Percentiles rank a stretch among this genome's conserved stretches.
phyloP scores from a whole-genome alignment of 2,329 filamentous ascomycete species.

The Raffaelea albimanens region DNA sequence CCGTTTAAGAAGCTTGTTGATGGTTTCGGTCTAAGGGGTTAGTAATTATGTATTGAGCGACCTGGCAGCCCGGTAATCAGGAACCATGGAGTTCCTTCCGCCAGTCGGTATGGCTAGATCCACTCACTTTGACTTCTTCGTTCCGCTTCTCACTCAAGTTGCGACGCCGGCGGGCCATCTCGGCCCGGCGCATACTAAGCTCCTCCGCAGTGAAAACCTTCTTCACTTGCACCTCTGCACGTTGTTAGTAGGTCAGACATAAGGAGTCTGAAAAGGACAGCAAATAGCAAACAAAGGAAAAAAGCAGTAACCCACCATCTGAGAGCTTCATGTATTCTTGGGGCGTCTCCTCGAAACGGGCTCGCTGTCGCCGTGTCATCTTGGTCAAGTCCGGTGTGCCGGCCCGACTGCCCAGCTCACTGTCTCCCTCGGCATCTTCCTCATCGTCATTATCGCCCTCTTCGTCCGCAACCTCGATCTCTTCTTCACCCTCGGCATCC shows the following conservation, averaged over 20 bases:
- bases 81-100: neutral
- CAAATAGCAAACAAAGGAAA: neutral
- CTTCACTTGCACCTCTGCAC: constrained; percentile 52
- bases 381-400: constrained; percentile 46
- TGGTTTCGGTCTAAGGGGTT: constrained; percentile 65
- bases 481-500: constrained; percentile 19
- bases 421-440: constrained; percentile 30
- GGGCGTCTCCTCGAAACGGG: constrained; percentile 43
- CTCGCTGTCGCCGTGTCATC: constrained; percentile 52
- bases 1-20: constrained; percentile 82
- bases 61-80: neutral
- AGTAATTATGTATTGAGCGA: neutral
- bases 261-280: neutral
- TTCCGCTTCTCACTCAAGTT: constrained; percentile 57
- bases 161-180: constrained; percentile 51
- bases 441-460: constrained; percentile 28
- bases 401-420: constrained; percentile 32
- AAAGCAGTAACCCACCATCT: constrained; percentile 35
- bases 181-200: constrained; percentile 50
- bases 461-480: constrained; percentile 23
- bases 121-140: constrained; percentile 40
- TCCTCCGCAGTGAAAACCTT: constrained; percentile 54
- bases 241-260: neutral
- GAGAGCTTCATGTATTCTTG: constrained; percentile 51
- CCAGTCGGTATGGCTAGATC: constrained; percentile 3